Base-by-base conservation (phyloP, 371 early-diverging fungal genomes). In the Circinella umbellata region DNA sequence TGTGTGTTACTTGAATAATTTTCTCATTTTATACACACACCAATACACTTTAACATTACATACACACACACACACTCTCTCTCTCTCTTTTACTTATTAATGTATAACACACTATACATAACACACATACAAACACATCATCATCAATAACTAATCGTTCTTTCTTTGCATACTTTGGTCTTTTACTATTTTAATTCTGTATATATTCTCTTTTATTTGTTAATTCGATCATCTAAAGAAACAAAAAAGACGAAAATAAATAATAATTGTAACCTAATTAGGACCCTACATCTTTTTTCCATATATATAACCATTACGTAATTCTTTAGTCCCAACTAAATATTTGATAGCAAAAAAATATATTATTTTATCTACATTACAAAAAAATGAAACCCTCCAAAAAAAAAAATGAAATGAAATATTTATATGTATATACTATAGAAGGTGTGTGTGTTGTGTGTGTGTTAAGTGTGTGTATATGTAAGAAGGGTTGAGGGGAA, bases 1-100 rank as follows among this genome's bases (percentile, higher is more conserved):
- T 89, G 81, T 75, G 82, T 75, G 13, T 57, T 76, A 20, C 68
- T 76, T 35, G 75, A 76, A 34, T 57, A 57, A 57, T 57, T 27
- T 34, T 34, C 4, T n/a, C 34, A 18, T 57, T 57, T 11, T 9
- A 42, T 42, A 9, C 42, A 9, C 42, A 9, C 42, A 9, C 11
- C 6, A 5, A 57, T 57, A 27, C 27, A 27, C 34, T 55, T 15
- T 27, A 6, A 55, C 57, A 6, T 7, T 27, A 27, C 18, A 57
- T 6, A 34, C 27, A 5, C n/a, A 11, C 4, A 27, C 51, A 17
- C 51, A 13, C 51, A 4, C 49, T 49, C 49, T 4, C 49, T 49
- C 14, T 49, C 14, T 49, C 49, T 49, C 49, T 49, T 39, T n/a
- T n/a, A n/a, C 27, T 27, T 27, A 27, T 27, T 27, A 27, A 27